Base-by-base conservation (phyloP, 2,329 filamentous ascomycete species). In the Anthostomella pinea region DNA sequence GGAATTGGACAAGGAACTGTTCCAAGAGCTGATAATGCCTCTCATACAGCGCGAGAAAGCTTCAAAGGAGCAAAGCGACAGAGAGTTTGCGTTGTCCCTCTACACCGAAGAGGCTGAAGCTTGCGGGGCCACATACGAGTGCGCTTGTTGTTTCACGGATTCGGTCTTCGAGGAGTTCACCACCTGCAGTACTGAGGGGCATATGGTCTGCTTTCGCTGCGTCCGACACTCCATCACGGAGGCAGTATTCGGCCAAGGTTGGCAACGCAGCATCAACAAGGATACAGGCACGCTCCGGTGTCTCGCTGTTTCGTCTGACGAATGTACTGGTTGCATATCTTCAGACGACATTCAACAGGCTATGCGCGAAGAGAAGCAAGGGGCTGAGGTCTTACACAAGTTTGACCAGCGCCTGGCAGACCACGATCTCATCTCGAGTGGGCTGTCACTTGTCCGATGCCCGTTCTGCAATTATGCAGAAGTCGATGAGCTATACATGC, bases 381-480 rank as follows among this genome's bases (percentile, higher is more conserved):
- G 86, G 11, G 66, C 72, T 34, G 85, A 93, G 52, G 78, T 85
- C 5, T 72, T 90, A 51, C 72, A 72, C 43, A 85, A 83, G 55
- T 79, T 97, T 22, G 85, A 95, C 56, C 81, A 86, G 48, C 81
- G 88, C 19, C 72, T 94, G 16, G 83, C 85, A 3, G 83, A 85
- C 39, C 86, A 95, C 51, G 79, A 73, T 14, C 73, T 98, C 2
- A 64, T 85, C 17, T 81, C 84, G 38, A 86, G 84, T 16, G 75
- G 79, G 15, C 65, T 95, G 6, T 83, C 85, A 3, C 75, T 97
- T 2, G 73, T 93, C 30, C 81, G 83, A 24, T 97, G 93, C 54
- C 89, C 90, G 0, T 96, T 94, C 58, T 98, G 91, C 69, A 75
- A 74, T 48, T 98, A 97, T 57, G 88, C 88, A 20, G 93, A 97